phyloP scores from a whole-genome alignment of 208 protist genomes.

The Acanthamoeba divionensis region DNA sequence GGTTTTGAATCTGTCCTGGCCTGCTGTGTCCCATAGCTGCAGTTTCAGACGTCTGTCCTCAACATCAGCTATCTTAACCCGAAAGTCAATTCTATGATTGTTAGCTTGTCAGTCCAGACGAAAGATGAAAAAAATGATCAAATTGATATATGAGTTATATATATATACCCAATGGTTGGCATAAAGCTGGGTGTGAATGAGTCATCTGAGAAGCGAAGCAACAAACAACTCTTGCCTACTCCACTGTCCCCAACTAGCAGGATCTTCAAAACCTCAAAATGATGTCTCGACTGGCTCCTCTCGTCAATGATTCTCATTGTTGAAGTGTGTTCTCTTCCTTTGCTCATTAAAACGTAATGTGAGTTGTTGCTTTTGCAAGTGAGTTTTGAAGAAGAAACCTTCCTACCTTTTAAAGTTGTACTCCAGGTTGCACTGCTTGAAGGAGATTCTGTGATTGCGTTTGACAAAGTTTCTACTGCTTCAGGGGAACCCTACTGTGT shows the following conservation, averaged over 20 bases:
- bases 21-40: constrained; percentile 87
- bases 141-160: background rate
- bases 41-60: constrained; percentile 89
- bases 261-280: too few relatives aligned
- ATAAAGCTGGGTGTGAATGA: constrained; percentile 89
- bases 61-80: constrained; percentile 87
- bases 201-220: constrained; percentile 90
- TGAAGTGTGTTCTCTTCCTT: too few relatives aligned
- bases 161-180: constrained; percentile 86
- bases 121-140: background rate
- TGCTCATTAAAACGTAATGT: too few relatives aligned
- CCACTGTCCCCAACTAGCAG: constrained; percentile 59
- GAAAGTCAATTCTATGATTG: constrained; percentile 86
- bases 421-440: too few relatives aligned
- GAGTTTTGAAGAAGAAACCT: too few relatives aligned
- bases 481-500: too few relatives aligned
- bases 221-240: constrained; percentile 87
- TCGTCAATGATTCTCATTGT: too few relatives aligned
- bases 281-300: too few relatives aligned
- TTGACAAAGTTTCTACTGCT: too few relatives aligned
- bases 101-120: background rate
- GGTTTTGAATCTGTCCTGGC: constrained; percentile 77
- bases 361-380: too few relatives aligned
- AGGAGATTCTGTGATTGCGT: too few relatives aligned
- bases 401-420: too few relatives aligned